Percentiles rank a stretch among this genome's conserved stretches.
phyloP scores from a whole-genome alignment of 202 grass and related monocot species.

The Carex arenaria region DNA sequence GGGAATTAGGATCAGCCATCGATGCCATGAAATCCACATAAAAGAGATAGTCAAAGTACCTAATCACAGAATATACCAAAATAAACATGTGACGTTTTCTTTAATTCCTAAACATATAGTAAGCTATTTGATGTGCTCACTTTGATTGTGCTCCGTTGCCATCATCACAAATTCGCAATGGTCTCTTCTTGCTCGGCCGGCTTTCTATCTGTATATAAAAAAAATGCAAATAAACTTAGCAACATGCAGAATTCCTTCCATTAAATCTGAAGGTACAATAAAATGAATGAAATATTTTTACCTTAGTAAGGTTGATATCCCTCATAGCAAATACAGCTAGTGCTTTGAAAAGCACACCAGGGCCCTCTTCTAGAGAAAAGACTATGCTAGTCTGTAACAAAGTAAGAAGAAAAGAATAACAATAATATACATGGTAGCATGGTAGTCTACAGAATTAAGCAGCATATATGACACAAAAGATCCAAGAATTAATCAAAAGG shows the following conservation, averaged over 20 bases:
- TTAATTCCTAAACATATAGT: neutral
- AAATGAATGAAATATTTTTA: neutral
- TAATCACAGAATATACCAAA: conserved; percentile 27
- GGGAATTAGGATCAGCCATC: conserved; percentile 74
- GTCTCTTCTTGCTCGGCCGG: conserved; percentile 68
- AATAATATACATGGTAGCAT: neutral
- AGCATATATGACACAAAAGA: neutral
- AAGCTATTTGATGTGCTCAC: conserved; percentile 34
- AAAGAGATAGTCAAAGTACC: conserved; percentile 96
- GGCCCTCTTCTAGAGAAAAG: conserved; percentile 95
- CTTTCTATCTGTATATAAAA: conserved; percentile 83
- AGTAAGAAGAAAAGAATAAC: neutral
- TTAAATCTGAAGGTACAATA: neutral
- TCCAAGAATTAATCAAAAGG: neutral
- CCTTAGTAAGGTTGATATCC: conserved; percentile 92
- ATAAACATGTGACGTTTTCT: neutral
- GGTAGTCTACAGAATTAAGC: neutral
- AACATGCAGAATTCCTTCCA: neutral
- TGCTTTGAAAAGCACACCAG: conserved; percentile 86
- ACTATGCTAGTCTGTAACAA: conserved; percentile 83
- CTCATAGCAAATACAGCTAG: conserved; percentile 93
- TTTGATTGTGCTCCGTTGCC: conserved; percentile 48
- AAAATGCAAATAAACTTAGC: conserved; percentile 11
- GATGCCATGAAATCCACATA: conserved; percentile 92
- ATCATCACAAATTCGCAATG: conserved; percentile 61